These are phyloP conservation scores for Dalechampia spathulata DNA, from an alignment of 441 rosid species.

Conservation along the genomic window DNA sequence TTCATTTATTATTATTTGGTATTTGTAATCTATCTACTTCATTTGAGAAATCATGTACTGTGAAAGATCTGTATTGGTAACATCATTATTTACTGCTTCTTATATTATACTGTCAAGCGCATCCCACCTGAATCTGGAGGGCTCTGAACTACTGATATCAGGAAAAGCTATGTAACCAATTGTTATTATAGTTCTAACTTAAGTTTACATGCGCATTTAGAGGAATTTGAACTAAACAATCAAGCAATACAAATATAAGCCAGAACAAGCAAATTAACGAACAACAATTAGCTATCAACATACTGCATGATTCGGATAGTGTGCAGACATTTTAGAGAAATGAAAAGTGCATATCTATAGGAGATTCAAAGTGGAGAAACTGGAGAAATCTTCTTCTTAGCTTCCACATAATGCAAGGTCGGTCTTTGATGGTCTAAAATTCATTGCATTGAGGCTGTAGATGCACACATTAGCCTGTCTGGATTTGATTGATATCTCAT, in stretches of 20 bases:
- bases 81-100: not conserved
- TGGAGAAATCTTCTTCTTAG: slow-evolving; percentile 10
- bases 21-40: not conserved
- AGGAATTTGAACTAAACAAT: too few species aligned
- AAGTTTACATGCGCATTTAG: too few species aligned
- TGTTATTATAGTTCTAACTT: too few species aligned
- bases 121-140: not conserved
- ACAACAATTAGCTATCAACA: too few species aligned
- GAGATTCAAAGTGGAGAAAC: not conserved
- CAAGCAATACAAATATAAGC: too few species aligned
- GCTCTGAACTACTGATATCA: too few species aligned
- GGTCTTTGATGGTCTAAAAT: slow-evolving; percentile 62
- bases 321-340: too few species aligned
- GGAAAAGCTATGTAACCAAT: too few species aligned
- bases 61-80: not conserved
- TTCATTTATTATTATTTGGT: too few species aligned
- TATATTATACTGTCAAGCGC: not conserved
- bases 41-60: not conserved
- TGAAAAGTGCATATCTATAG: too few species aligned
- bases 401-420: slow-evolving; percentile 52
- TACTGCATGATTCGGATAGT: too few species aligned
- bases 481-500: slow-evolving; percentile 60
- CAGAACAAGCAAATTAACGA: too few species aligned
- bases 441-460: slow-evolving; percentile 67
- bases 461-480: slow-evolving; percentile 61